Evolutionary conservation across 805 yeast genomes (phyloP).

Genomic region (Pichia nanzhaoensis): DNA sequence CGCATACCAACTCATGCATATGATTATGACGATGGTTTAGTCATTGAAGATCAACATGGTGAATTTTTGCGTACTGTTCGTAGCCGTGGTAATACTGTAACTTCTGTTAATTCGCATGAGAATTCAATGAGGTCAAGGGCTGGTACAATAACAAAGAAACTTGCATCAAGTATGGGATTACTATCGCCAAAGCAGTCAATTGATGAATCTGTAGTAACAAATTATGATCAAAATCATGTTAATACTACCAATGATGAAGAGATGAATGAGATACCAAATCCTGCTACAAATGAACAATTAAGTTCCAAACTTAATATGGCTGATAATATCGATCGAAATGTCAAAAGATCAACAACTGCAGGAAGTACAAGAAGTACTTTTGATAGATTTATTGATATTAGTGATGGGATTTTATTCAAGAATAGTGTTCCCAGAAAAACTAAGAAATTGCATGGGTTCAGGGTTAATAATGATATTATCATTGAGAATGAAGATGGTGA

Average conservation of each 20-base stretch:
- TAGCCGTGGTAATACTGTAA: conserved; percentile 17
- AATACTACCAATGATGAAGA: neutral
- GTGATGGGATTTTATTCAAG: conserved; percentile 9
- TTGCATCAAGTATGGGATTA: conserved; percentile 11
- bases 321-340: neutral
- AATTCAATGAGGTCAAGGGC: conserved; percentile 8
- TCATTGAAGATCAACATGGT: conserved; percentile 80
- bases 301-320: neutral
- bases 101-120: neutral
- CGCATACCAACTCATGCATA: conserved; percentile 39
- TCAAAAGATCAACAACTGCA: neutral
- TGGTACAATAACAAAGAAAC: conserved; percentile 6
- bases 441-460: conserved; percentile 57
- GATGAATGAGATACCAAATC: neutral
- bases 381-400: conserved; percentile 8
- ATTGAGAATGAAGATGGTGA: conserved; percentile 93
- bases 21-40: conserved; percentile 62
- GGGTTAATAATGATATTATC: conserved; percentile 66
- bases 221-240: neutral
- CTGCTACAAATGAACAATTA: conserved; percentile 1
- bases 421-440: conserved; percentile 11
- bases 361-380: conserved; percentile 2
- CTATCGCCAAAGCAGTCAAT: neutral
- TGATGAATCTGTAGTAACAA: neutral
- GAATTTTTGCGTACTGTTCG: conserved; percentile 60